phyloP scores from a whole-genome alignment of 2,329 filamentous ascomycete genomes.

The Achaetomium macrosporum region DNA sequence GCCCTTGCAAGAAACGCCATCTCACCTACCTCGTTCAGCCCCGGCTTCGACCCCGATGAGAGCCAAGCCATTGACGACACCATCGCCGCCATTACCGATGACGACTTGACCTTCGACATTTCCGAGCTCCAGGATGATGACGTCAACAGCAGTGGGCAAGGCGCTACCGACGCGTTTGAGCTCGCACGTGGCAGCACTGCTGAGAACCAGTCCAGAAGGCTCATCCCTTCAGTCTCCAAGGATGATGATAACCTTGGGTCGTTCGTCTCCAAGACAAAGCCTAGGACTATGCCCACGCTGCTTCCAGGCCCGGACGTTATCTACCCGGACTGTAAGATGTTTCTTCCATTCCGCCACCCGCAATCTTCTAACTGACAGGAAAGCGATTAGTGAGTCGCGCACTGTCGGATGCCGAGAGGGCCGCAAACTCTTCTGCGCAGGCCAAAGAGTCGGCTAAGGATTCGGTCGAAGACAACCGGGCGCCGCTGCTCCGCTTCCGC shows the following conservation, averaged over 20 bases:
- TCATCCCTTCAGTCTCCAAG: constrained; percentile 11
- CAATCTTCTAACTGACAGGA: constrained; percentile 52
- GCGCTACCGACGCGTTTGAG: not conserved
- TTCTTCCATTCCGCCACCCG: not conserved
- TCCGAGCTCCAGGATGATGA: constrained; percentile 15
- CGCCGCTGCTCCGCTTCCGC: constrained; percentile 73
- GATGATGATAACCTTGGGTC: constrained; percentile 11
- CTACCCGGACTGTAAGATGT: constrained; percentile 50
- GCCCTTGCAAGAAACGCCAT: not conserved
- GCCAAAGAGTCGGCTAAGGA: not conserved
- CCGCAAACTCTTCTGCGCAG: not conserved
- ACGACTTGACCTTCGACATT: constrained; percentile 23
- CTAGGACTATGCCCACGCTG: constrained; percentile 7
- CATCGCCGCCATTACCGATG: constrained; percentile 17
- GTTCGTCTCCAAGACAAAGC: constrained; percentile 15
- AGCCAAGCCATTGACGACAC: constrained; percentile 9
- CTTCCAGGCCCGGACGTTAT: constrained; percentile 17
- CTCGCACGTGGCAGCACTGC: not conserved
- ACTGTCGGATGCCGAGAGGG: constrained; percentile 27
- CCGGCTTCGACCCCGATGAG: not conserved
- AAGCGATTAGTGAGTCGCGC: constrained; percentile 59
- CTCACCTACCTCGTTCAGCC: not conserved
- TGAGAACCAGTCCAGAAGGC: not conserved
- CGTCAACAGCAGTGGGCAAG: constrained; percentile 1
- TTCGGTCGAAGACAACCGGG: constrained; percentile 28